Evolutionary conservation across 345 rosid species (phyloP).

Genomic region (Murraya paniculata): DNA sequence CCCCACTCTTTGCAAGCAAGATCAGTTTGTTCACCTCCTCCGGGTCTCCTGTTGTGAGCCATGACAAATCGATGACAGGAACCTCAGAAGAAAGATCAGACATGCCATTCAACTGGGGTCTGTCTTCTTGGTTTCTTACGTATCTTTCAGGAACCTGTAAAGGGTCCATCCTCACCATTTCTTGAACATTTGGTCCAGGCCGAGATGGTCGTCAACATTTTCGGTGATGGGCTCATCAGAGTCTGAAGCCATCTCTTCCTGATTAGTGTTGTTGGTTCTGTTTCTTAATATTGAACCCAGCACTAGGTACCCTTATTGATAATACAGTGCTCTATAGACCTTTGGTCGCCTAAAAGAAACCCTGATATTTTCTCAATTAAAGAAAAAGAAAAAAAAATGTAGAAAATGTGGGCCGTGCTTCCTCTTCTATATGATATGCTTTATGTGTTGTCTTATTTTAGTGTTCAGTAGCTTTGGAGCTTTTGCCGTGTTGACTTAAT

Average conservation of each 20-base stretch:
- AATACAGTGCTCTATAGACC: not conserved
- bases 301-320: not conserved
- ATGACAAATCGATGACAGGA: constrained; percentile 22
- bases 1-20: constrained; percentile 31
- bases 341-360: not conserved
- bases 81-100: constrained; percentile 21
- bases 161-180: constrained; percentile 26
- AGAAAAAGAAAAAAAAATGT: not conserved
- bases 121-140: constrained; percentile 21
- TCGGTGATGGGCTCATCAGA: not conserved
- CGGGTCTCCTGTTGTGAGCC: constrained; percentile 10
- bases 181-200: constrained; percentile 35
- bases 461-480: not conserved
- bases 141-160: constrained; percentile 25
- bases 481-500: not conserved
- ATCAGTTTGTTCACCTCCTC: constrained; percentile 26
- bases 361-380: not conserved
- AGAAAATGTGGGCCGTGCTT: too few relatives aligned
- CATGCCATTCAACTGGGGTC: not conserved
- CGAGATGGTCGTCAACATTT: constrained; percentile 9
- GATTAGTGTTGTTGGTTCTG: not conserved
- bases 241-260: constrained; percentile 13
- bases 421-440: not conserved
- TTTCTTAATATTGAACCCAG: not conserved
- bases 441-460: not conserved